Evolutionary conservation across 192 early-diverging fungal species (phyloP).

Genomic region (Coemansia erecta): DNA sequence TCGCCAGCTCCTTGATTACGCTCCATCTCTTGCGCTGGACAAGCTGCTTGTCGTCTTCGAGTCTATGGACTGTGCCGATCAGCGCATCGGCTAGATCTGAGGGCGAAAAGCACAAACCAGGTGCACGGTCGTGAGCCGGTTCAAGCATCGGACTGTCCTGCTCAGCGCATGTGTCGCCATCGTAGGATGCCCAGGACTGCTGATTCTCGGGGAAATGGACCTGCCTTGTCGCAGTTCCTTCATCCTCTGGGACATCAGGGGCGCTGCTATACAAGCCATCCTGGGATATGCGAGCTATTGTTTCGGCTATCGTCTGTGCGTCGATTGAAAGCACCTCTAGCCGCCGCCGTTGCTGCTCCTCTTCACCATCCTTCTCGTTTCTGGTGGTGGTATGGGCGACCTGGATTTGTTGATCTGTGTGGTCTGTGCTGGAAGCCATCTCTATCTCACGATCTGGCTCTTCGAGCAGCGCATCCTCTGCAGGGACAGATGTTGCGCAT

Average conservation of each 20-base stretch:
- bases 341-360: constrained; percentile 7
- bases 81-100: constrained; percentile 45
- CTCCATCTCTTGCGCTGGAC: constrained; percentile 61
- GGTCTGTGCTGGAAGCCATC: not conserved
- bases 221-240: not conserved
- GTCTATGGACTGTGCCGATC: constrained; percentile 41
- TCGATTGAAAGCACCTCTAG: not conserved
- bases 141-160: constrained; percentile 9
- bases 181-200: constrained; percentile 1
- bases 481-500: not conserved
- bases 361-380: not conserved
- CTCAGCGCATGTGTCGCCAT: constrained; percentile 2
- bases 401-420: not conserved
- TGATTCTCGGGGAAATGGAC: constrained; percentile 12
- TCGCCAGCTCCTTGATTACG: constrained; percentile 72
- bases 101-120: constrained; percentile 21
- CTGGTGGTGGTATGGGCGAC: not conserved
- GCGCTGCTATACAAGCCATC: constrained; percentile 1
- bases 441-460: not conserved
- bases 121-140: constrained; percentile 7
- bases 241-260: not conserved
- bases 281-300: constrained; percentile 3
- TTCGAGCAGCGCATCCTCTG: too few species aligned
- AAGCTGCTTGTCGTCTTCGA: constrained; percentile 46
- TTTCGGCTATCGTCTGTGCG: constrained; percentile 12